phyloP scores from a whole-genome alignment of 192 early-diverging fungal species.

The Entomortierella chlamydospora region DNA sequence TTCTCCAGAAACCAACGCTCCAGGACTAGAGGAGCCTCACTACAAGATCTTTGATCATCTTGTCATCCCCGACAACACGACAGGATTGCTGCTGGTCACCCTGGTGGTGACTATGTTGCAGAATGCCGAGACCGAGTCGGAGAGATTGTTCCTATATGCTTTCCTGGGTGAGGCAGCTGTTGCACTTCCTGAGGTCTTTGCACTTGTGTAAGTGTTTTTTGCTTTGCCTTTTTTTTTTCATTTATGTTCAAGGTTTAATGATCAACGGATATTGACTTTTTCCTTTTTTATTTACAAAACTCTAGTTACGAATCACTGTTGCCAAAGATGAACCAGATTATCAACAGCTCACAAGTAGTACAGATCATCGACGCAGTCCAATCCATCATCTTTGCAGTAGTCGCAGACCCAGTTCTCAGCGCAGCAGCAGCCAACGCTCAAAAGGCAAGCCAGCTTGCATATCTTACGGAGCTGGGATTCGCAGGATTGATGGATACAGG shows the following conservation, averaged over 20 bases:
- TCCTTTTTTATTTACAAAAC: slow-evolving; percentile 5
- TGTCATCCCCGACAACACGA: slow-evolving; percentile 73
- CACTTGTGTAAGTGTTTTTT: slow-evolving; percentile 75
- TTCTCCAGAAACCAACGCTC: slow-evolving; percentile 58
- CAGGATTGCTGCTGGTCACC: slow-evolving; percentile 70
- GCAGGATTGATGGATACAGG: slow-evolving; percentile 59
- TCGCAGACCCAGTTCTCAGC: slow-evolving; percentile 59
- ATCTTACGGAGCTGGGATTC: slow-evolving; percentile 68
- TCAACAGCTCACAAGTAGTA: slow-evolving; percentile 71
- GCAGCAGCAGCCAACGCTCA: slow-evolving; percentile 45
- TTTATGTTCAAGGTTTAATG: slow-evolving; percentile 1
- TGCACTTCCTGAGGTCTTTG: slow-evolving; percentile 78
- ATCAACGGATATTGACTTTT: background rate
- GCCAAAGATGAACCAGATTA: slow-evolving; percentile 79
- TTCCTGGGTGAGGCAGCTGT: slow-evolving; percentile 81
- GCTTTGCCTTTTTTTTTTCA: background rate
- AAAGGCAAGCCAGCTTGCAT: slow-evolving; percentile 55
- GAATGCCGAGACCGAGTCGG: slow-evolving; percentile 76
- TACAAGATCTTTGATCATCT: slow-evolving; percentile 74
- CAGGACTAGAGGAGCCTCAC: slow-evolving; percentile 62
- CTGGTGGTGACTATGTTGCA: slow-evolving; percentile 80
- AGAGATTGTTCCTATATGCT: slow-evolving; percentile 79
- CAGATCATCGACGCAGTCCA: slow-evolving; percentile 79
- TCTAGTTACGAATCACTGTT: slow-evolving; percentile 75
- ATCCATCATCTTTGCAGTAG: slow-evolving; percentile 75